Conservation (phyloP, 352 stramenopile genomes). For the Phytophthora capsici region DNA sequence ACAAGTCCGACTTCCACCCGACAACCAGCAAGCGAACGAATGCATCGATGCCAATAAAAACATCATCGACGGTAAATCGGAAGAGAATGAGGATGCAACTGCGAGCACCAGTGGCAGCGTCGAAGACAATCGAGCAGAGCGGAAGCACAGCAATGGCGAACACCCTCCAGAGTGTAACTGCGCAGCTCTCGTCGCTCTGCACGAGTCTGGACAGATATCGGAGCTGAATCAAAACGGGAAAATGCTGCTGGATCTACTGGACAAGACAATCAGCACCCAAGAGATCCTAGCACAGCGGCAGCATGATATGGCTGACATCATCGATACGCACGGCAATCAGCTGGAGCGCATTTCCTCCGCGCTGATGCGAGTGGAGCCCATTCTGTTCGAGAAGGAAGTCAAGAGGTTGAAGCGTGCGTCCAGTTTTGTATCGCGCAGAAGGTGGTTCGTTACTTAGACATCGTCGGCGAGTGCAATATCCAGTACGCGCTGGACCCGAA, state of each 20-base stretch:
- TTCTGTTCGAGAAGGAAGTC: conserved; percentile 48
- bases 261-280: conserved; percentile 84
- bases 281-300: conserved; percentile 79
- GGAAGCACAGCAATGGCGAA: not conserved
- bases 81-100: not conserved
- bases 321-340: conserved; percentile 68
- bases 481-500: conserved; percentile 98
- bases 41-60: conserved; percentile 2
- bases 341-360: conserved; percentile 71
- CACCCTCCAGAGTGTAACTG: conserved; percentile 20
- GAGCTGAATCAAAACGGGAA: conserved; percentile 69
- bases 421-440: too few species aligned
- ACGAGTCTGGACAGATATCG: conserved; percentile 37
- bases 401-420: conserved; percentile 5
- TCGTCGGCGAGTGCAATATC: conserved; percentile 99
- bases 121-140: not conserved
- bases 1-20: not conserved
- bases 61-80: not conserved
- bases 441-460: conserved; percentile 96
- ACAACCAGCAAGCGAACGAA: conserved; percentile 30
- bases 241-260: conserved; percentile 76
- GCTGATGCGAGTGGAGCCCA: conserved; percentile 72
- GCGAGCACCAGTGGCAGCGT: conserved; percentile 11
- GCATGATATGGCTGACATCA: conserved; percentile 72
- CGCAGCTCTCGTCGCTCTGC: conserved; percentile 25